These are phyloP conservation scores for Saksenaea oblongispora DNA, from an alignment of 371 early-diverging fungal genomes.

Conservation along the genomic window DNA sequence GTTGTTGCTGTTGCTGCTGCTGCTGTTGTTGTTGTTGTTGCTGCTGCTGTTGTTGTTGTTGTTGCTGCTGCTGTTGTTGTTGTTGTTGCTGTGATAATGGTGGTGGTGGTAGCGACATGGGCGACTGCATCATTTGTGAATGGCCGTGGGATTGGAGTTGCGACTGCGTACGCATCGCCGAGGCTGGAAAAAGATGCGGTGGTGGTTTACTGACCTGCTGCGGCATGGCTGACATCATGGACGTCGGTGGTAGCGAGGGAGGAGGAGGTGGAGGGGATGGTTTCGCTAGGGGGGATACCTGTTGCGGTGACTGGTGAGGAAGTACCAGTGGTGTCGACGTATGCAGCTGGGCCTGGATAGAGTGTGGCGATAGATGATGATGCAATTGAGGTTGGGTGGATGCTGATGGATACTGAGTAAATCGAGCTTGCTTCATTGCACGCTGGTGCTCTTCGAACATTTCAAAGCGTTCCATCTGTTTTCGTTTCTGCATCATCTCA, in stretches of 20 bases:
- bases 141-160: constrained; percentile 35
- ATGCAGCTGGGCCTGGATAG: constrained; percentile 9
- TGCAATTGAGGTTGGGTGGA: constrained; percentile 8
- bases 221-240: constrained; percentile 5
- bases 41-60: constrained; percentile 20
- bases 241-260: constrained; percentile 9
- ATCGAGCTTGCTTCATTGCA: neutral
- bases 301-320: constrained; percentile 7
- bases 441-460: neutral
- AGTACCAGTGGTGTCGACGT: constrained; percentile 2
- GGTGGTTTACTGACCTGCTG: constrained; percentile 15
- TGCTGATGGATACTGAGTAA: neutral
- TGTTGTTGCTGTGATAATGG: constrained; percentile 11
- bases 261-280: constrained; percentile 8
- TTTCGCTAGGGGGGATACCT: neutral
- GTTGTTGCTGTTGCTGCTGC: constrained; percentile 9
- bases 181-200: constrained; percentile 12
- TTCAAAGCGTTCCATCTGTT: neutral
- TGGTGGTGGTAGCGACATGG: constrained; percentile 17
- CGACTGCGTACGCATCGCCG: constrained; percentile 30
- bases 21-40: constrained; percentile 17
- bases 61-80: constrained; percentile 16
- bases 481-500: neutral
- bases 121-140: constrained; percentile 19
- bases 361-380: constrained; percentile 2